phyloP scores from a whole-genome alignment of 805 yeast genomes.

The Ogataea zsoltii region DNA sequence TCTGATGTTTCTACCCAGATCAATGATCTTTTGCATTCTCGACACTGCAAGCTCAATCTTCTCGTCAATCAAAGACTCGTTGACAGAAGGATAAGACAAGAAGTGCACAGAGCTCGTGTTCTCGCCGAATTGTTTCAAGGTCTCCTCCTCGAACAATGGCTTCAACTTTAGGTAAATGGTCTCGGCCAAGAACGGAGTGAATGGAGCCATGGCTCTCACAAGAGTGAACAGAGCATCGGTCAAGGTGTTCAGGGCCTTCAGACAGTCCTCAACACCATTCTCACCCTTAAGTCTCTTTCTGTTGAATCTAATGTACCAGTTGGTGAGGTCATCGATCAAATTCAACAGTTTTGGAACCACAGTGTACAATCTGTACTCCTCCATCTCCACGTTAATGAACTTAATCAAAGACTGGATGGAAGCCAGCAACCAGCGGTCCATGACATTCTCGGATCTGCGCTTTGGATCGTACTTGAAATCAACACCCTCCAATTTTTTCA shows the following conservation, averaged over 20 bases:
- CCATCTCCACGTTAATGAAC: constrained; percentile 89
- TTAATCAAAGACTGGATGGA: constrained; percentile 90
- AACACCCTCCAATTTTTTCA: constrained; percentile 69
- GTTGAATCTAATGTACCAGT: constrained; percentile 98
- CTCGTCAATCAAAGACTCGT: constrained; percentile 77
- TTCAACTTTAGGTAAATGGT: constrained; percentile 78
- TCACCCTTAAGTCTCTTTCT: constrained; percentile 98
- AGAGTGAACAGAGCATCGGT: constrained; percentile 87
- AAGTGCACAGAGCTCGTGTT: constrained; percentile 90
- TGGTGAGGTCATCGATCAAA: constrained; percentile 91
- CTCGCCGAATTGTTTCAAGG: constrained; percentile 47
- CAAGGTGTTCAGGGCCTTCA: constrained; percentile 84
- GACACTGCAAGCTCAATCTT: constrained; percentile 84
- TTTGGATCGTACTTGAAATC: constrained; percentile 73
- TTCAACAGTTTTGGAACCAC: constrained; percentile 91
- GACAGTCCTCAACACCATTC: constrained; percentile 80
- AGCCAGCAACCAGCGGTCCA: constrained; percentile 97
- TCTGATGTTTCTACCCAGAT: constrained; percentile 93
- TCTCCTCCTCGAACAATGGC: constrained; percentile 58
- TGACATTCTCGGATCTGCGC: constrained; percentile 74
- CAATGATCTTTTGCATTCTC: constrained; percentile 97
- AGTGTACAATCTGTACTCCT: constrained; percentile 84
- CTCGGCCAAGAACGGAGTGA: constrained; percentile 95
- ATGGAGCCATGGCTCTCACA: constrained; percentile 97
- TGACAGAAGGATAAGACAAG: constrained; percentile 84